Base-by-base conservation (phyloP, 768 basidiomycete genomes). In the Pleurotus citrinopileatus region DNA sequence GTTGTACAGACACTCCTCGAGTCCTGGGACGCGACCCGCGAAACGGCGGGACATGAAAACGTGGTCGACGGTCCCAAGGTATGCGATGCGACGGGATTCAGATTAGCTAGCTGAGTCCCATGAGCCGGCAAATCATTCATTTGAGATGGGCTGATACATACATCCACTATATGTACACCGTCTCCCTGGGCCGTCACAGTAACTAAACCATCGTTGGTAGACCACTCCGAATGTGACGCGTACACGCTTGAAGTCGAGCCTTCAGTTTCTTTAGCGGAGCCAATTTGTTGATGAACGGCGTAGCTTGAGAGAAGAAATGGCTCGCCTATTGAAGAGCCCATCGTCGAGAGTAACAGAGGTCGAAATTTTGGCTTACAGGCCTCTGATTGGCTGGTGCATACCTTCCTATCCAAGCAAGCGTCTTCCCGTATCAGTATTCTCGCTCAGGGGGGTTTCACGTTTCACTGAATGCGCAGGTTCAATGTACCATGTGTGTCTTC, bases 151-250 rank as follows among this genome's bases (percentile, higher is more conserved):
- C 34, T 57, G 45, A 46, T 53, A 73, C 78, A 61, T 63, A 91
- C 89, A 65, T 91, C 86, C 55, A 88, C 67, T 42, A 92, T 65
- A 68, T 91, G 88, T 34, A 91, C 71, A 26, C 90, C 90, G 53
- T 92, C 88, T 57, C 77, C 79, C 56, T 90, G 87, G 10, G 77
- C 84, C 12, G 87, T 78, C 52, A 89, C 75, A 0, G 87, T 87
- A 37, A 79, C 84, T 73, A 78, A 78, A 23, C 82, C 80, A 34
- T 86, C 82, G 38, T 69, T 72, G 44, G 63, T 60, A 42, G 66
- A 65, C 12, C 68, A 61, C 36, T 63, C 67, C 52, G 63, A 63
- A 27, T 75, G 66, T 2, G 67, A 67, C 23, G 72, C 72, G 56
- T 67, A 75, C 20, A 77, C 54, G 55, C 62, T 67, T 56, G 55